These are phyloP conservation scores for Geotrichum ghanense DNA, from an alignment of 805 yeast genomes.

Conservation along the genomic window DNA sequence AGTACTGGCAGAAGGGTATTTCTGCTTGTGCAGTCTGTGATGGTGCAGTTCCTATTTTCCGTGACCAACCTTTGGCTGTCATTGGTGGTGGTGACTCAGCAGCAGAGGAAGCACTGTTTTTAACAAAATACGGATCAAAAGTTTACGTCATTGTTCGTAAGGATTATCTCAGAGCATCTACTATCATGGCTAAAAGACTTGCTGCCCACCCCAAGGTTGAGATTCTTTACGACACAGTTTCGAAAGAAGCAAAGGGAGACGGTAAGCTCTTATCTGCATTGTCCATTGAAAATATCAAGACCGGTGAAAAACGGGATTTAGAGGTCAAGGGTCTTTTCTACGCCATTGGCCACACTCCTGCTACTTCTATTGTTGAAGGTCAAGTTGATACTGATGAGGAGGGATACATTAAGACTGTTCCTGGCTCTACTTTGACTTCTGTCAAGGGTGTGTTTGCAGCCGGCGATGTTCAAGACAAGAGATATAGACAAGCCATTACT, in stretches of 20 bases:
- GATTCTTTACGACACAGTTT: slow-evolving; percentile 74
- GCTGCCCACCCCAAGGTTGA: slow-evolving; percentile 78
- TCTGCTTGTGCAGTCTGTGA: slow-evolving; percentile 99
- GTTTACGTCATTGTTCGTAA: slow-evolving; percentile 90
- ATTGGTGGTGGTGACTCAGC: slow-evolving; percentile 99
- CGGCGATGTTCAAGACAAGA: slow-evolving; percentile 96
- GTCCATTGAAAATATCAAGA: slow-evolving; percentile 55
- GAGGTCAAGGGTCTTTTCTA: slow-evolving; percentile 88
- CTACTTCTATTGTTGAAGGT: slow-evolving; percentile 66
- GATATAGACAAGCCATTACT: slow-evolving; percentile 96
- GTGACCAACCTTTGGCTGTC: slow-evolving; percentile 95
- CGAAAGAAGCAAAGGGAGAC: slow-evolving; percentile 86
- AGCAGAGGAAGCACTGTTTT: slow-evolving; percentile 95
- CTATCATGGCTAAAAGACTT: slow-evolving; percentile 94
- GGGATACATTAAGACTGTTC: slow-evolving; percentile 81
- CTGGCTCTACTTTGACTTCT: slow-evolving; percentile 82
- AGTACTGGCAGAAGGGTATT: slow-evolving; percentile 98
- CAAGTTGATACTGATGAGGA: slow-evolving; percentile 77
- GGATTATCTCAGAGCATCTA: slow-evolving; percentile 88
- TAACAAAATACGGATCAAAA: slow-evolving; percentile 96
- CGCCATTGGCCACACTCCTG: slow-evolving; percentile 96
- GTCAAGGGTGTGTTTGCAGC: slow-evolving; percentile 93
- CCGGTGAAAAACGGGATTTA: slow-evolving; percentile 57
- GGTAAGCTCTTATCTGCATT: slow-evolving; percentile 68
- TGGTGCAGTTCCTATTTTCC: slow-evolving; percentile 98